Base-by-base conservation (phyloP, 2,329 filamentous ascomycete species). In the Sporothrix luriei region DNA sequence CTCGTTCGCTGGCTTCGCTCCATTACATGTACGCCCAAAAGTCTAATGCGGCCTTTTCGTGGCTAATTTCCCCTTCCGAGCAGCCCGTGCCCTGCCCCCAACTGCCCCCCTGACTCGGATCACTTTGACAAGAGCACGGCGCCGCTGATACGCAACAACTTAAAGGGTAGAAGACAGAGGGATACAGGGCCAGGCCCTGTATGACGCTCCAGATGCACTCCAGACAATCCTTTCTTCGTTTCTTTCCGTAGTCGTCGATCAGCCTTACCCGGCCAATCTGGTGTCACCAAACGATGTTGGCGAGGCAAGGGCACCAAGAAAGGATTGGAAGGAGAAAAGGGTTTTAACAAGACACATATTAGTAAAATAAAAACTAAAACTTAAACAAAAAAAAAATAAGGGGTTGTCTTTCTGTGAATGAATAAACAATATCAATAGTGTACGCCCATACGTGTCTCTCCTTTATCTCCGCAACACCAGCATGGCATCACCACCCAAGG, bases 231-330 rank as follows among this genome's bases (percentile, higher is more conserved):
- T 16, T 6, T 55, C 14, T 33, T 40, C 33, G 19, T 33, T 59
- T 33, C 29, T 59, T 40, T 59, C 40, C 43, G 43, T 62, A 48
- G 59, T 33, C 43, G 16, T 65, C 24, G 61, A 65, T 49, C 61
- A 65, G 61, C 61, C 61, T 65, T 65, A 65, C 61, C 59, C 43
- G 61, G 43, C 46, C 24, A 65, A 51, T 33, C 24, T 51, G 61
- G 61, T 51, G 43, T 65, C 40, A 65, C 21, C 16, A 65, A 21
- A 49, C 24, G 48, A 65, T n/a, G n/a, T 16, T 26, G 29, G 21
- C 54, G 43, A 38, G 38, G 54, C 62, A 52, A 26, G 43, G 55
- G 40, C 38, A 43, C 9, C n/a, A n/a, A n/a, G n/a, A n/a, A n/a
- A 10, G 40, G 3, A 43, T 13, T 10, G 2, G 10, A 11, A 7